Evolutionary conservation across 1,139 yeast species (phyloP).

Genomic region (Diutina scorzettiae): DNA sequence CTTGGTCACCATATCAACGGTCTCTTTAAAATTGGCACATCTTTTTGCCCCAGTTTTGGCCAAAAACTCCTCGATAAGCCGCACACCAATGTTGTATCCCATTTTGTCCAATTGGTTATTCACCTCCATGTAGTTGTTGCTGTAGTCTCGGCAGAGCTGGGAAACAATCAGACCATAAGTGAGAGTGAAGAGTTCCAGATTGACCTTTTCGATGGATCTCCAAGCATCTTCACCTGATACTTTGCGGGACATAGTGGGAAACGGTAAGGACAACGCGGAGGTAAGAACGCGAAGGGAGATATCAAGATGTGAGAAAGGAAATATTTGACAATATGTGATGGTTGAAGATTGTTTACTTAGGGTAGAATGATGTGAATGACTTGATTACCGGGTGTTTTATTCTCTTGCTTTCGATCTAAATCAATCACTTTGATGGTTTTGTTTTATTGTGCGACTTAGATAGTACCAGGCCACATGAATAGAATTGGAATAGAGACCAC

Average conservation of each 20-base stretch:
- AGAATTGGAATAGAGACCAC: no score
- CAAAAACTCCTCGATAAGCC: slow-evolving; percentile 85
- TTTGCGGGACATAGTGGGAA: slow-evolving; percentile 1
- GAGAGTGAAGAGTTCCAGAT: slow-evolving; percentile 82
- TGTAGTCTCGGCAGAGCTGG: slow-evolving; percentile 80
- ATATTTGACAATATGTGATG: no score
- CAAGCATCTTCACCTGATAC: slow-evolving; percentile 1
- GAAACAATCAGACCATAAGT: slow-evolving; percentile 93
- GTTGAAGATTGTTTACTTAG: no score
- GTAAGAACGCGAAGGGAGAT: no score
- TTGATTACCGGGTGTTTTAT: no score
- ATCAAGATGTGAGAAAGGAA: no score
- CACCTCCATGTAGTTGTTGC: slow-evolving; percentile 64
- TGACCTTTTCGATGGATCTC: slow-evolving; percentile 14
- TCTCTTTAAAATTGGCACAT: slow-evolving; percentile 69
- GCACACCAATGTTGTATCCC: slow-evolving; percentile 92
- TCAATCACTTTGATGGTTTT: no score
- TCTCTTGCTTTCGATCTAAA: no score
- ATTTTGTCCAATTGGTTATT: slow-evolving; percentile 76
- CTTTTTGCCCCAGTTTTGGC: slow-evolving; percentile 79
- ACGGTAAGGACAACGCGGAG: no score
- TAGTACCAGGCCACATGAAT: no score
- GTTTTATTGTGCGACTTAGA: no score
- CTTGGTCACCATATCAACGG: slow-evolving; percentile 77
- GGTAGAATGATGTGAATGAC: no score